Base-by-base conservation (phyloP, 2,329 filamentous ascomycete genomes). In the Pezicula radicicola region DNA sequence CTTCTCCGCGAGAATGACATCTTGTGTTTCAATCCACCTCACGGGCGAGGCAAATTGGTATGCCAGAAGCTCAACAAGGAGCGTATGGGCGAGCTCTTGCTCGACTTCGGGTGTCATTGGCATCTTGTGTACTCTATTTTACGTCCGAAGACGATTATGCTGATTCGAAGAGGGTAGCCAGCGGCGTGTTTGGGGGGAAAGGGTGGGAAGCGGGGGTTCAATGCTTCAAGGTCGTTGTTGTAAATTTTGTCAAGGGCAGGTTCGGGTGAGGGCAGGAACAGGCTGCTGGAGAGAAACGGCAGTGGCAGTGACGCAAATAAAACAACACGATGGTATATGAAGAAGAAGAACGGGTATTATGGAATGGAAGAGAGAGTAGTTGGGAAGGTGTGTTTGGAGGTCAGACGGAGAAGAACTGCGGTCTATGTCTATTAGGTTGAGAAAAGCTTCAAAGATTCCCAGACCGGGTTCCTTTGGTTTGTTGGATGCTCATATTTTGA, bases 1-100 rank as follows among this genome's bases (percentile, higher is more conserved):
- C 77, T 96, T 94, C 74, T 97, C 91, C 60, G 88, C 93, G 64
- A 99, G 88, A 68, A 99, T 94, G 65, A 99, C 94, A 93, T 99
- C 94, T 76, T 99, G 94, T 50, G 94, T 99, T 77, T 99, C 94
- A 74, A 99, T 99, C 94, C 94, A 99, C 85, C 94, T 87, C 65
- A 99, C 94, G 47, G 94, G 94, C 50, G 93, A 97, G 66, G 94
- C 94, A 73, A 99, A 99, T 72, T 99, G 94, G 75, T 97, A 99
- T 78, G 94, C 94, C 63, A 99, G 85, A 60, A 99, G 89, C 85
- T 99, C 94, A 61, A 99, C 90, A 70, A 99, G 89, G 75, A 99
- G 84, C 63, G 93, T 97, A 75, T 99, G 93, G 69, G 94, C 89
- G 73, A 99, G 89, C 80, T 99, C 94, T 77, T 99, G 94, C 85